Evolutionary conservation across 2,329 filamentous ascomycete genomes (phyloP).

Genomic region (Aspergillus sclerotialis): DNA sequence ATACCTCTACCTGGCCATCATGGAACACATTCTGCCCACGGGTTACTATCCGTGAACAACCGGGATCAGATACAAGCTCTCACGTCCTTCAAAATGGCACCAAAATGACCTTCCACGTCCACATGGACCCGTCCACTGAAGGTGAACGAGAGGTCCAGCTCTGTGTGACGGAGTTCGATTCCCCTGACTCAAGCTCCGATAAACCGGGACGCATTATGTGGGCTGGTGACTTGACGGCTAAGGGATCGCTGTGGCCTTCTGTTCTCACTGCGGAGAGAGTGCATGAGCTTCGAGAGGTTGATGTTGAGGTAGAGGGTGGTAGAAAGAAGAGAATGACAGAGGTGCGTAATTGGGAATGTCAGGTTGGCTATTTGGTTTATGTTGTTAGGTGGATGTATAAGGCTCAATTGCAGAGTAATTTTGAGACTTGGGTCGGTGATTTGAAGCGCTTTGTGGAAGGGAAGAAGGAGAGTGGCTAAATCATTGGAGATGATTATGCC

Average conservation of each 20-base stretch:
- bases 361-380: slow-evolving; percentile 36
- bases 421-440: slow-evolving; percentile 35
- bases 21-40: slow-evolving; percentile 44
- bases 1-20: slow-evolving; percentile 39
- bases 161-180: slow-evolving; percentile 27
- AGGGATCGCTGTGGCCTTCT: slow-evolving; percentile 22
- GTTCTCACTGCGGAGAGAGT: slow-evolving; percentile 39
- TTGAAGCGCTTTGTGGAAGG: slow-evolving; percentile 36
- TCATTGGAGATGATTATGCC: too few relatives aligned
- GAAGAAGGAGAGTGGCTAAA: too few relatives aligned
- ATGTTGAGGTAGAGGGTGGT: slow-evolving; percentile 10
- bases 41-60: slow-evolving; percentile 40
- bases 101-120: slow-evolving; percentile 37
- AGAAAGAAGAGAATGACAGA: slow-evolving; percentile 16
- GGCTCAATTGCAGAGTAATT: slow-evolving; percentile 27
- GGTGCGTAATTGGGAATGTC: slow-evolving; percentile 40
- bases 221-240: slow-evolving; percentile 19
- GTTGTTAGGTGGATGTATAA: slow-evolving; percentile 37
- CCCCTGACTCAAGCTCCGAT: slow-evolving; percentile 14
- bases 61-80: slow-evolving; percentile 12
- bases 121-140: slow-evolving; percentile 31
- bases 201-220: slow-evolving; percentile 21
- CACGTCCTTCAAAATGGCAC: slow-evolving; percentile 32
- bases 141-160: slow-evolving; percentile 17
- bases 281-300: slow-evolving; percentile 40